phyloP scores from a whole-genome alignment of 2,329 filamentous ascomycete species.

The Periconia sp. region DNA sequence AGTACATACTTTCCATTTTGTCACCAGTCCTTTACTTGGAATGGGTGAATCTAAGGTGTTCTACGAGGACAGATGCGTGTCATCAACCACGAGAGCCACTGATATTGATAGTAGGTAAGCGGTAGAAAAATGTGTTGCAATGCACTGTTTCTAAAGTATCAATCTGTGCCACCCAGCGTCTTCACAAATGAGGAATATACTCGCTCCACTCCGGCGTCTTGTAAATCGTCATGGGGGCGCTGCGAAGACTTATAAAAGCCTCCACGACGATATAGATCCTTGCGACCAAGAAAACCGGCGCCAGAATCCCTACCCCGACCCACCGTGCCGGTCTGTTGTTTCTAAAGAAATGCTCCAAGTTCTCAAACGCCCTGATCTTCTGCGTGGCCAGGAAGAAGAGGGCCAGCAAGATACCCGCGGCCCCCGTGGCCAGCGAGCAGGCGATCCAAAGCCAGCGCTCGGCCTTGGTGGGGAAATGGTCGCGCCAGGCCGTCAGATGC shows the following conservation, averaged over 20 bases:
- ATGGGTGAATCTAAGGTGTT: too few relatives aligned
- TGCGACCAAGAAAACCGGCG: conserved; percentile 21
- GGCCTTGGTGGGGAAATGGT: conserved; percentile 22
- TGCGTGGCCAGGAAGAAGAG: conserved; percentile 24
- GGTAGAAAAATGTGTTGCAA: too few relatives aligned
- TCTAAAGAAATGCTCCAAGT: conserved; percentile 18
- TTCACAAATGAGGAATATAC: conserved; percentile 31
- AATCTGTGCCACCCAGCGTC: too few relatives aligned
- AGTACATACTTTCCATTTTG: too few relatives aligned
- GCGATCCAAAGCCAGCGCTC: conserved; percentile 30
- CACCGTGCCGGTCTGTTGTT: conserved; percentile 10
- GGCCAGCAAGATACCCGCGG: conserved; percentile 26
- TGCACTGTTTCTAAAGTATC: too few relatives aligned
- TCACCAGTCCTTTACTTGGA: too few relatives aligned
- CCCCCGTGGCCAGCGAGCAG: conserved; percentile 23
- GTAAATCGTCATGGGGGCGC: conserved; percentile 21
- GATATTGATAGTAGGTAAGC: too few relatives aligned
- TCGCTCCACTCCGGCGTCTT: conserved; percentile 27
- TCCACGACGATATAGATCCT: conserved; percentile 29
- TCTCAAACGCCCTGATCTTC: conserved; percentile 13
- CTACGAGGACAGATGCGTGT: too few relatives aligned
- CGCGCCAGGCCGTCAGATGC: conserved; percentile 33
- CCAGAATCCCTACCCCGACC: conserved; percentile 9
- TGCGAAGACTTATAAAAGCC: conserved; percentile 26
- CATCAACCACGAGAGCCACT: too few relatives aligned